These are phyloP conservation scores for Globisporangium takayamanum DNA, from an alignment of 352 stramenopile species.

Conservation along the genomic window DNA sequence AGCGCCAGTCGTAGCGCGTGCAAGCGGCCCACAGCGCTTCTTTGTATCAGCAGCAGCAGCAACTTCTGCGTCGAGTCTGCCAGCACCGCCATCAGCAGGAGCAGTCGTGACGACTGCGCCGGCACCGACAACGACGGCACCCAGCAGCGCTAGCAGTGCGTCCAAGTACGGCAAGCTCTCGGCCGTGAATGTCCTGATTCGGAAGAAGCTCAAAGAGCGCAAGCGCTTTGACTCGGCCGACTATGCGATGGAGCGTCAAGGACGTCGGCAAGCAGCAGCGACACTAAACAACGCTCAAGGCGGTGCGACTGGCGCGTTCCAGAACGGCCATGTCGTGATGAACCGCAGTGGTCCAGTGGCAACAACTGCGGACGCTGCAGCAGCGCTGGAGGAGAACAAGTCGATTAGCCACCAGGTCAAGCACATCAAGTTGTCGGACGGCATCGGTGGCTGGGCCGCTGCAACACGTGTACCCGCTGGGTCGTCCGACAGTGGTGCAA, in stretches of 20 bases:
- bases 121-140: neutral
- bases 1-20: neutral
- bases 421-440: constrained; percentile 70
- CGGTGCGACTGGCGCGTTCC: constrained; percentile 13
- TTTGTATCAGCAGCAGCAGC: neutral
- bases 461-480: constrained; percentile 3
- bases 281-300: constrained; percentile 12
- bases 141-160: neutral
- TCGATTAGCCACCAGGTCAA: constrained; percentile 63
- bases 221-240: constrained; percentile 82
- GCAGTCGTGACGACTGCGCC: constrained; percentile 1
- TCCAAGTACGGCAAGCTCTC: constrained; percentile 63
- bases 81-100: neutral
- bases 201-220: constrained; percentile 70
- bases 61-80: neutral
- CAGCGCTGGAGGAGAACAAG: constrained; percentile 9
- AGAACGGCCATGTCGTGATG: constrained; percentile 16
- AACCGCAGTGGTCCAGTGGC: neutral
- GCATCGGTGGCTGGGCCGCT: constrained; percentile 18
- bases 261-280: constrained; percentile 12
- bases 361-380: too few relatives aligned
- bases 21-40: neutral
- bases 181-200: constrained; percentile 67
- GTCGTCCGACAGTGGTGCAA: neutral
- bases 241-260: constrained; percentile 64